A percentile compares a stretch with the other conserved stretches of the same genome.
phyloP scores from a whole-genome alignment of 23 red algal species.

The Cyanidioschyzon merolae region DNA sequence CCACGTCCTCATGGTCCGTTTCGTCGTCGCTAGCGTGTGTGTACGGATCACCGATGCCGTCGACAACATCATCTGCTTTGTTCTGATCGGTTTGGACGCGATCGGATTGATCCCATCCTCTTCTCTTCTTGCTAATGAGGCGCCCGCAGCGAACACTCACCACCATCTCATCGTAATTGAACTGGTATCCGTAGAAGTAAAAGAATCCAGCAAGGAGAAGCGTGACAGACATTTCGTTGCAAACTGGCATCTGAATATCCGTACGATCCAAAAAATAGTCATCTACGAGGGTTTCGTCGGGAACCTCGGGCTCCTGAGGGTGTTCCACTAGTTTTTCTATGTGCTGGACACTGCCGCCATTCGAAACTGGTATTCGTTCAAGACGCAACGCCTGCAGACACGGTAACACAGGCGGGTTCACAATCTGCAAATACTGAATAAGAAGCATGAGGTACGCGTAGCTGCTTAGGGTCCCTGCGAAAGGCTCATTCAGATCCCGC shows the following conservation, averaged over 20 bases:
- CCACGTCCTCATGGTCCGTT: conserved; percentile 6
- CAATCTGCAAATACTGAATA: conserved; percentile 61
- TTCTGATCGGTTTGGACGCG: neutral
- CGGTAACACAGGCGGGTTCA: conserved; percentile 55
- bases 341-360: conserved; percentile 8
- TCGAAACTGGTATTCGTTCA: conserved; percentile 1
- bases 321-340: conserved; percentile 17
- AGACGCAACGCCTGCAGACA: conserved; percentile 44
- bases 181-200: conserved; percentile 56
- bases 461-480: conserved; percentile 87
- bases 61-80: neutral
- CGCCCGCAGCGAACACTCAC: conserved; percentile 46
- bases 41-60: neutral
- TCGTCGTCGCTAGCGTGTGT: neutral
- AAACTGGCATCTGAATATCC: conserved; percentile 18
- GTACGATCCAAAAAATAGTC: neutral
- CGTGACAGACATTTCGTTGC: conserved; percentile 37
- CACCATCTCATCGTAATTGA: conserved; percentile 47
- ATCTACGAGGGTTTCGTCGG: neutral
- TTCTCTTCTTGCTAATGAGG: conserved; percentile 10
- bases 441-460: conserved; percentile 84
- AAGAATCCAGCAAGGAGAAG: conserved; percentile 81
- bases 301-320: neutral
- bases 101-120: conserved; percentile 19
- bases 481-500: conserved; percentile 82